Conservation (phyloP, 768 basidiomycete species). For the Leccinum subgranulosum region DNA sequence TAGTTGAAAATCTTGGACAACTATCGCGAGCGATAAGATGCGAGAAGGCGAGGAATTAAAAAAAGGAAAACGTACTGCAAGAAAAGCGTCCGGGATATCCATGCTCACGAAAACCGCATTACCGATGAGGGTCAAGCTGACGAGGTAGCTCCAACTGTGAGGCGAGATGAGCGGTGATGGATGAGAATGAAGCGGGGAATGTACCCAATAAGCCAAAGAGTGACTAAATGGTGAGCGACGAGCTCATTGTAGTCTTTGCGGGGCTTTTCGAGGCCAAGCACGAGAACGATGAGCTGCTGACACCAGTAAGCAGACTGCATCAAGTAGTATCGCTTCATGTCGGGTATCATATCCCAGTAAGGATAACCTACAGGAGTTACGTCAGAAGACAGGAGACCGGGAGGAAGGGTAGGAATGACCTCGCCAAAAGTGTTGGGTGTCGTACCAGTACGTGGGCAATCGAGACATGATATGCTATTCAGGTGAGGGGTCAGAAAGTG, state of each 20-base stretch:
- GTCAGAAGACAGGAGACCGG: background rate
- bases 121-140: constrained; percentile 84
- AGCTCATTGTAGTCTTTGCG: constrained; percentile 89
- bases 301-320: constrained; percentile 93
- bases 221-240: constrained; percentile 87
- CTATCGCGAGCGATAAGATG: constrained; percentile 35
- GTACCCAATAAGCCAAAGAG: constrained; percentile 91
- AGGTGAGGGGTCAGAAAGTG: background rate
- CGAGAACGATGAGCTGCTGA: constrained; percentile 85
- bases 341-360: constrained; percentile 80
- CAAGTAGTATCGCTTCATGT: constrained; percentile 90
- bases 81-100: constrained; percentile 90
- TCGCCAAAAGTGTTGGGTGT: constrained; percentile 81
- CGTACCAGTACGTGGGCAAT: constrained; percentile 84
- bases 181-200: constrained; percentile 13
- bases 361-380: constrained; percentile 64
- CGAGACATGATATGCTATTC: constrained; percentile 78
- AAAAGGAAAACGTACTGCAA: constrained; percentile 58
- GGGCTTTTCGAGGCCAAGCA: constrained; percentile 88
- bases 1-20: constrained; percentile 89
- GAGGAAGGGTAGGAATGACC: constrained; percentile 38
- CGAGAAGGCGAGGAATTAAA: background rate
- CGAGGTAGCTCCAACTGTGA: constrained; percentile 75
- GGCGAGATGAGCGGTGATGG: background rate
- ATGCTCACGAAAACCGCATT: constrained; percentile 93